phyloP scores from a whole-genome alignment of 1,139 yeast genomes.

The Suhomyces chickasaworum region DNA sequence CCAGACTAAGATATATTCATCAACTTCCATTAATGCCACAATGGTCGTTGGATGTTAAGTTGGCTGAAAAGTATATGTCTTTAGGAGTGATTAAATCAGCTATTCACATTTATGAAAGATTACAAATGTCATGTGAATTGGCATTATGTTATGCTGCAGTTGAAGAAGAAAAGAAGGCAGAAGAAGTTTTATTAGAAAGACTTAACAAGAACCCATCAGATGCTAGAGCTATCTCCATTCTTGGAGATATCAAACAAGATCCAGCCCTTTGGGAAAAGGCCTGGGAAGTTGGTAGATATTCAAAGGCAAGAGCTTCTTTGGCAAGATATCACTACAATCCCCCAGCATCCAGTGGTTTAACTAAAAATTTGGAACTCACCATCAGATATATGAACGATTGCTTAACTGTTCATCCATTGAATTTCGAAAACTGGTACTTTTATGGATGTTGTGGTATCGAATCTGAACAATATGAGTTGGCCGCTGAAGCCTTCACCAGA shows the following conservation, averaged over 20 bases:
- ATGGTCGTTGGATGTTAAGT: conserved; percentile 78
- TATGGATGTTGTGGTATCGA: conserved; percentile 93
- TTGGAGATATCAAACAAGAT: conserved; percentile 84
- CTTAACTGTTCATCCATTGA: conserved; percentile 72
- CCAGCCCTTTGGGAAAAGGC: conserved; percentile 80
- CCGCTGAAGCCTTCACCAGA: conserved; percentile 91
- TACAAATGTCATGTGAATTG: conserved; percentile 76
- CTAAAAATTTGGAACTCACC: conserved; percentile 56
- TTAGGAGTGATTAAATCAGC: conserved; percentile 88
- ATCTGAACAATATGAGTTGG: conserved; percentile 66
- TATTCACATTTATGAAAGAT: conserved; percentile 80
- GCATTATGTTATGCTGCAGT: conserved; percentile 90
- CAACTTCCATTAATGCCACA: conserved; percentile 78
- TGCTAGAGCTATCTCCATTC: conserved; percentile 79
- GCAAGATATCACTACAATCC: conserved; percentile 73
- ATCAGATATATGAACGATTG: conserved; percentile 75
- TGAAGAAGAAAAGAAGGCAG: conserved; percentile 73
- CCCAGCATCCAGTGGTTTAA: conserved; percentile 55
- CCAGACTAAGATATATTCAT: conserved; percentile 70
- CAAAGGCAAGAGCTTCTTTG: conserved; percentile 83
- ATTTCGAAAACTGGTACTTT: conserved; percentile 84
- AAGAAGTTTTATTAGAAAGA: conserved; percentile 55
- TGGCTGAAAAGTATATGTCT: conserved; percentile 88
- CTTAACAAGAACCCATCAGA: conserved; percentile 64
- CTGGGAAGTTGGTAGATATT: conserved; percentile 83